phyloP scores from a whole-genome alignment of 106 monocot species.

The Allium fistulosum region DNA sequence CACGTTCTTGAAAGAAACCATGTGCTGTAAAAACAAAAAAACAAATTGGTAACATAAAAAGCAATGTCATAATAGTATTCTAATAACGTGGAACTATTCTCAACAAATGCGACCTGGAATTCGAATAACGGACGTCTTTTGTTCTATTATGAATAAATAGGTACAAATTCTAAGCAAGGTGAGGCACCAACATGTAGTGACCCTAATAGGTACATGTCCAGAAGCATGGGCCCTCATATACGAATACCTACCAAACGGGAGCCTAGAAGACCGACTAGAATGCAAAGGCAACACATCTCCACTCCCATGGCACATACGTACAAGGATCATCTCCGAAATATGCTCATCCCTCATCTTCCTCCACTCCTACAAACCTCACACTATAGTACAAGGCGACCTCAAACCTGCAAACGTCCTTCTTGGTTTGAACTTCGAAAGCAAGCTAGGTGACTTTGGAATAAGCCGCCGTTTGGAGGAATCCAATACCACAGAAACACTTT shows the following conservation, averaged over 20 bases:
- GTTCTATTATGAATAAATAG: constrained; percentile 1
- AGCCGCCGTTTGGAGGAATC: constrained; percentile 17
- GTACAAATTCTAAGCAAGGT: constrained; percentile 35
- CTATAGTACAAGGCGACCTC: constrained; percentile 41
- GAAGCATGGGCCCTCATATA: constrained; percentile 34
- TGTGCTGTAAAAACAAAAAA: too few relatives aligned
- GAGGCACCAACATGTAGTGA: constrained; percentile 49
- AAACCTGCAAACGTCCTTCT: constrained; percentile 40
- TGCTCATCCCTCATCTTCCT: constrained; percentile 44
- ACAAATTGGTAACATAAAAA: too few relatives aligned
- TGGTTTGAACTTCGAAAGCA: constrained; percentile 38
- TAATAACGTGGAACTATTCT: too few relatives aligned
- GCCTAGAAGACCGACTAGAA: constrained; percentile 34
- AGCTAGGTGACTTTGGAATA: constrained; percentile 45
- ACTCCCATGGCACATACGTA: constrained; percentile 36
- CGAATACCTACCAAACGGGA: constrained; percentile 41
- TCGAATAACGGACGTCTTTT: too few relatives aligned
- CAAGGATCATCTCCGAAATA: constrained; percentile 35
- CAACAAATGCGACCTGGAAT: too few relatives aligned
- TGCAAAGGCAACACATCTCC: constrained; percentile 20
- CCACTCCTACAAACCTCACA: constrained; percentile 41
- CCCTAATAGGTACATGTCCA: constrained; percentile 37
- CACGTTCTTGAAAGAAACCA: too few relatives aligned
- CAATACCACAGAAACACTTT: constrained; percentile 6
- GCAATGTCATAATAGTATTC: too few relatives aligned